Percentiles rank a stretch among this genome's conserved stretches.
Evolutionary conservation across 2,329 filamentous ascomycete species (phyloP).

Genomic region (Cercospora brassicicola): DNA sequence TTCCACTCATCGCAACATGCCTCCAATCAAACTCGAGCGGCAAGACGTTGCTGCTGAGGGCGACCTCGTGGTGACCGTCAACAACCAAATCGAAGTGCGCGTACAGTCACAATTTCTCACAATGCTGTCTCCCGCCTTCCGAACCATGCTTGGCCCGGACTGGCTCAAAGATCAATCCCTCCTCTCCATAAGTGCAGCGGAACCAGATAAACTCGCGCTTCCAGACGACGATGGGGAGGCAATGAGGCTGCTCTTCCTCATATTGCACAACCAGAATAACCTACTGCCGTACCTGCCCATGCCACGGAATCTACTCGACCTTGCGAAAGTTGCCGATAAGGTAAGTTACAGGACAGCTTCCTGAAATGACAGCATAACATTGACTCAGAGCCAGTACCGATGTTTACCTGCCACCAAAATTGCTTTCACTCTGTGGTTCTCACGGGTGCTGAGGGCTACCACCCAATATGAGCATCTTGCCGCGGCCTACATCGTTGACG

Average conservation of each 20-base stretch:
- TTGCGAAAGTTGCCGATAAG: background rate
- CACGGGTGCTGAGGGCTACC: background rate
- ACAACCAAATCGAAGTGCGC: slow-evolving; percentile 3
- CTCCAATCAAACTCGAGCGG: no score
- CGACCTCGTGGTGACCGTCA: slow-evolving; percentile 8
- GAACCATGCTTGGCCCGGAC: background rate
- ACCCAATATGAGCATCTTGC: background rate
- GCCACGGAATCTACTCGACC: background rate
- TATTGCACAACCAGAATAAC: background rate
- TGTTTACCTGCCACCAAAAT: background rate
- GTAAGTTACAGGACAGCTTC: background rate
- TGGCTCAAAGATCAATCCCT: background rate
- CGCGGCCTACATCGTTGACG: background rate
- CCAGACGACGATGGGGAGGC: background rate
- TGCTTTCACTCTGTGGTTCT: background rate
- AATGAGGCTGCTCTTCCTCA: background rate
- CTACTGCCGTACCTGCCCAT: background rate
- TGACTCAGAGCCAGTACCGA: no score
- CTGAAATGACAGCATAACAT: no score
- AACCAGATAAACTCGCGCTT: background rate
- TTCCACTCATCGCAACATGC: no score
- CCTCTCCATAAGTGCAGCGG: background rate
- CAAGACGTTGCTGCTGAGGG: background rate
- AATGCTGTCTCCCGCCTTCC: slow-evolving; percentile 14
- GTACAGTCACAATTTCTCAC: slow-evolving; percentile 10